These are phyloP conservation scores for Crithidia fasciculata DNA, from an alignment of 208 protist genomes.

Conservation along the genomic window DNA sequence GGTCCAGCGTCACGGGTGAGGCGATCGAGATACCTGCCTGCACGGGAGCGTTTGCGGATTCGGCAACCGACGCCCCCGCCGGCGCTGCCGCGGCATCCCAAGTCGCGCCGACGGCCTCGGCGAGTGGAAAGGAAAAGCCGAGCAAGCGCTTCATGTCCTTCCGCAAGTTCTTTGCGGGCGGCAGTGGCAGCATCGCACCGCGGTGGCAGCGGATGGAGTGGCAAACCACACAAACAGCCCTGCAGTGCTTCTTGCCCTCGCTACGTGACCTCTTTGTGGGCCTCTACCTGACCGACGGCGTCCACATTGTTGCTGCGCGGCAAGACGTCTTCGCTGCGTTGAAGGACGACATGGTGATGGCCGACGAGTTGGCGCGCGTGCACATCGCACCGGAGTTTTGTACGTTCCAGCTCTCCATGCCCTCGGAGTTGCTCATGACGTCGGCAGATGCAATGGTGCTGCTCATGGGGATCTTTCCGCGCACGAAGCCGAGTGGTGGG, in stretches of 20 bases:
- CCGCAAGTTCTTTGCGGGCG: conserved; percentile 23
- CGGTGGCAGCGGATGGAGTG: conserved; percentile 33
- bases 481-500: background rate
- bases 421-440: conserved; percentile 37
- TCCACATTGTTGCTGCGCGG: conserved; percentile 31
- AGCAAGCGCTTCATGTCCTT: conserved; percentile 11
- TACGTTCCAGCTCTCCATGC: conserved; percentile 35
- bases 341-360: conserved; percentile 38
- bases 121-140: conserved; percentile 7
- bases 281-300: conserved; percentile 21
- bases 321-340: conserved; percentile 31
- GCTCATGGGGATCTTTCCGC: conserved; percentile 26
- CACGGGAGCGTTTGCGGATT: too few relatives aligned
- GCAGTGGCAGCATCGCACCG: conserved; percentile 1
- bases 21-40: conserved; percentile 7
- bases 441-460: conserved; percentile 42
- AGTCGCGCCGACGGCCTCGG: background rate
- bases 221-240: conserved; percentile 24
- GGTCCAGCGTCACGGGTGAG: conserved; percentile 28
- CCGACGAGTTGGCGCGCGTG: conserved; percentile 33
- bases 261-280: conserved; percentile 34
- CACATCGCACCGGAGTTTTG: conserved; percentile 36
- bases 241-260: conserved; percentile 31
- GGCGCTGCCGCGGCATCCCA: background rate
- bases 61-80: background rate